Evolutionary conservation across 2,329 filamentous ascomycete genomes (phyloP).

Genomic region (Microsporum ferrugineum): DNA sequence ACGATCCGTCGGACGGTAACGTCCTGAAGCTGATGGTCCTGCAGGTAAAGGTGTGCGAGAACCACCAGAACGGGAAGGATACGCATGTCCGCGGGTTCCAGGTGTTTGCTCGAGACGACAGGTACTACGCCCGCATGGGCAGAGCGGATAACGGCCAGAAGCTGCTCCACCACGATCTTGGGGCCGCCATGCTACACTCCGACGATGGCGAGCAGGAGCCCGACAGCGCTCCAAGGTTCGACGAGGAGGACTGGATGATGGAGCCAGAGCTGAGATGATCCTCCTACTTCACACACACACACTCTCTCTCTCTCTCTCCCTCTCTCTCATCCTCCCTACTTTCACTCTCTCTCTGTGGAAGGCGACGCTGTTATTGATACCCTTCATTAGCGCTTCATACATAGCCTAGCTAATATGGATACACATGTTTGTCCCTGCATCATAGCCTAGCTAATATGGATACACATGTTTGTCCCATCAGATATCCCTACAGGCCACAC

Average conservation of each 20-base stretch:
- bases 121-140: conserved; percentile 18
- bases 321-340: no score
- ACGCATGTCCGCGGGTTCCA: conserved; percentile 93
- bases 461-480: neutral
- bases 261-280: conserved; percentile 36
- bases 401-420: neutral
- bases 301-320: no score
- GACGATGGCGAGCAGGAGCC: neutral
- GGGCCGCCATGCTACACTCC: conserved; percentile 9
- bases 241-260: conserved; percentile 40
- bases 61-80: conserved; percentile 98
- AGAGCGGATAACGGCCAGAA: conserved; percentile 12
- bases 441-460: neutral
- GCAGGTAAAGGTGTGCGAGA: conserved; percentile 83
- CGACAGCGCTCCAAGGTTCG: conserved; percentile 20
- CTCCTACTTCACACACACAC: neutral
- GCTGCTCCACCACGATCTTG: conserved; percentile 11
- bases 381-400: neutral
- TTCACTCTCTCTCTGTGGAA: no score
- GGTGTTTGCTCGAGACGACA: conserved; percentile 53
- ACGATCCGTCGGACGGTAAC: conserved; percentile 47
- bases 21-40: conserved; percentile 80
- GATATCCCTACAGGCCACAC: neutral
- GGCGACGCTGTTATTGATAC: conserved; percentile 5
- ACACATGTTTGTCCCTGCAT: neutral